Percentiles rank a stretch among this genome's conserved stretches.
Evolutionary conservation across 2,329 filamentous ascomycete species (phyloP).

Genomic region (Aspergillus uvarum): DNA sequence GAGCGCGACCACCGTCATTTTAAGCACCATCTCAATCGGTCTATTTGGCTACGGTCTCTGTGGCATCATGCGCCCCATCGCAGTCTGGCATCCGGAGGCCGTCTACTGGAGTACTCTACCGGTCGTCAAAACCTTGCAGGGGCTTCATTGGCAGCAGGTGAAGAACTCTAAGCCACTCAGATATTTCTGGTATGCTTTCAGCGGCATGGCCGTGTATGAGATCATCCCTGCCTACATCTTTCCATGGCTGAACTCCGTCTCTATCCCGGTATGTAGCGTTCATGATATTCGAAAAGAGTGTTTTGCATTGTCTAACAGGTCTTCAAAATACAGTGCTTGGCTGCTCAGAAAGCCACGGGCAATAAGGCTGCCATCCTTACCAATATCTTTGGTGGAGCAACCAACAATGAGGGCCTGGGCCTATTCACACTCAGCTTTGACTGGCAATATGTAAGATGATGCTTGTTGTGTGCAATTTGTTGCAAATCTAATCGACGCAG

Average conservation of each 20-base stretch:
- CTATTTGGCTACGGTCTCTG: conserved; percentile 58
- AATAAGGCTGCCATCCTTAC: conserved; percentile 14
- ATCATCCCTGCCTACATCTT: conserved; percentile 28
- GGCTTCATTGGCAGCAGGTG: conserved; percentile 32
- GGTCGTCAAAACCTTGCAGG: conserved; percentile 36
- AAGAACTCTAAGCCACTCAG: conserved; percentile 28
- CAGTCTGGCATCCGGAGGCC: conserved; percentile 57
- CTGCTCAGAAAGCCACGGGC: conserved; percentile 12
- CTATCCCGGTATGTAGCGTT: conserved; percentile 12
- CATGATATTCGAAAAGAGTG: background rate
- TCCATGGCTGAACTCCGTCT: conserved; percentile 25
- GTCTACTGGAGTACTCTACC: conserved; percentile 55
- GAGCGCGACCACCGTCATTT: conserved; percentile 47
- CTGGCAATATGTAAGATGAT: conserved; percentile 27
- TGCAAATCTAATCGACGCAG: conserved; percentile 34
- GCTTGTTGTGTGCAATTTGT: conserved; percentile 9
- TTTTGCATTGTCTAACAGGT: background rate
- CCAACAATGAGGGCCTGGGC: conserved; percentile 27
- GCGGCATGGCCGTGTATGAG: conserved; percentile 20
- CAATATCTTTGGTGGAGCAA: conserved; percentile 25
- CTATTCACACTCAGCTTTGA: conserved; percentile 26
- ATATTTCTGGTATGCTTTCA: conserved; percentile 36
- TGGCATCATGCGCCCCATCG: conserved; percentile 55
- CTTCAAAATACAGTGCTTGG: conserved; percentile 10
- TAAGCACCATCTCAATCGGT: conserved; percentile 55